phyloP scores from a whole-genome alignment of 495 filamentous ascomycete species.

The Annulohypoxylon moriforme region DNA sequence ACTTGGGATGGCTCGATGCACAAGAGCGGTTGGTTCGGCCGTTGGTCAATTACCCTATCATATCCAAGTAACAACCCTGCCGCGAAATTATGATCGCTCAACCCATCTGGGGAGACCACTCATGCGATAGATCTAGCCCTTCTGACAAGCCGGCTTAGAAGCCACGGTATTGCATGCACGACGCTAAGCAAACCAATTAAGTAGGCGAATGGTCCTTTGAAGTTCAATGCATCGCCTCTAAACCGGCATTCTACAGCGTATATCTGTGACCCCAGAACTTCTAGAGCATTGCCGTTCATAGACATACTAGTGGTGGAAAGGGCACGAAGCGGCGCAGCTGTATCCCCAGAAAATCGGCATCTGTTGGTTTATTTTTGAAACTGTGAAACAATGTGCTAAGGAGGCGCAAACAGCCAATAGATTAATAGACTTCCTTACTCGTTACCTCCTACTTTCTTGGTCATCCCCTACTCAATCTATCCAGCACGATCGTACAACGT shows the following conservation, averaged over 20 bases:
- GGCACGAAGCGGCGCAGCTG: background rate
- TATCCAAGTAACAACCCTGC: conserved; percentile 8
- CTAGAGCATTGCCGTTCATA: conserved; percentile 3
- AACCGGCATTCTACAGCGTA: background rate
- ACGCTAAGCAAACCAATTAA: background rate
- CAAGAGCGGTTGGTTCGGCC: conserved; percentile 14
- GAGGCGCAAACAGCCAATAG: background rate
- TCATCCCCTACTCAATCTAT: conserved; percentile 3
- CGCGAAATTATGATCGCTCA: conserved; percentile 26
- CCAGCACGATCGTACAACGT: background rate
- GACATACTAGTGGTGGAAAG: conserved; percentile 14
- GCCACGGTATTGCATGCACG: background rate
- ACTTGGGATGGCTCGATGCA: conserved; percentile 5
- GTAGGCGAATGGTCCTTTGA: background rate
- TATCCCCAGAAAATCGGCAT: background rate
- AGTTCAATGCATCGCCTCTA: background rate
- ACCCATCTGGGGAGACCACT: conserved; percentile 13
- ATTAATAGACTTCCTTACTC: background rate
- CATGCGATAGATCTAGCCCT: conserved; percentile 2
- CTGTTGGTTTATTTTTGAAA: background rate
- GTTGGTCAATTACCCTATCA: conserved; percentile 8
- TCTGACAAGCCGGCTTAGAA: conserved; percentile 2
- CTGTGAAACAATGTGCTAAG: background rate
- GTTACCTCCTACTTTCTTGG: background rate
- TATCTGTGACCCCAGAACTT: background rate